Percentiles rank a stretch among this genome's conserved stretches.
Conservation (phyloP, 345 rosid genomes). For the Arabidopsis arenosa region DNA sequence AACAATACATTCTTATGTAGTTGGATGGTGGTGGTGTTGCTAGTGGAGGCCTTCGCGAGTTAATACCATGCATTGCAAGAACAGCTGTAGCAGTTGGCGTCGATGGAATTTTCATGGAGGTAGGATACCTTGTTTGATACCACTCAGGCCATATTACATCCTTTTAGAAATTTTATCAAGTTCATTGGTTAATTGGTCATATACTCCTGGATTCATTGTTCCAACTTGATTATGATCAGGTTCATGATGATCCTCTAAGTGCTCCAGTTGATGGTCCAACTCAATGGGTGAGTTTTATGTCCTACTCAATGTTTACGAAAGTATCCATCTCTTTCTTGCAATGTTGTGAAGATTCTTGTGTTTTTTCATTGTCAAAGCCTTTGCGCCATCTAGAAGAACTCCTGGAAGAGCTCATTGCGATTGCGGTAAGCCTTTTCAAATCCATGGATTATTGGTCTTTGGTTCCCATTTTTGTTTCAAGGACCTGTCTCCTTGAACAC, state of each 20-base stretch:
- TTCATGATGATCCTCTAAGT: slow-evolving; percentile 91
- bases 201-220: slow-evolving; percentile 2
- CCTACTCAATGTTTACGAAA: slow-evolving; percentile 1
- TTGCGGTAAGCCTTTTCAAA: slow-evolving; percentile 70
- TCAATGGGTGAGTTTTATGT: slow-evolving; percentile 80
- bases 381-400: slow-evolving; percentile 87
- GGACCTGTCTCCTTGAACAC: slow-evolving; percentile 1
- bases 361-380: slow-evolving; percentile 58
- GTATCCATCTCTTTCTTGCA: not conserved
- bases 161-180: not conserved
- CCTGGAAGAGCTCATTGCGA: slow-evolving; percentile 84
- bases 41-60: slow-evolving; percentile 98
- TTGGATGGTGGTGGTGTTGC: slow-evolving; percentile 99
- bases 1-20: slow-evolving; percentile 49
- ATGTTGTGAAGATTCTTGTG: slow-evolving; percentile 3
- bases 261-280: slow-evolving; percentile 99
- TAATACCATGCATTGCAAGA: slow-evolving; percentile 96
- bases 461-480: not conserved
- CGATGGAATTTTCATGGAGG: slow-evolving; percentile 99
- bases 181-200: slow-evolving; percentile 16
- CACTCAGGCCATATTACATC: not conserved
- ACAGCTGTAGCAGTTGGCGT: slow-evolving; percentile 97
- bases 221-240: slow-evolving; percentile 55
- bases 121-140: slow-evolving; percentile 42
- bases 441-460: slow-evolving; percentile 16